Evolutionary conservation across 495 filamentous ascomycete species (phyloP).

Genomic region (Penicillium turbatum): DNA sequence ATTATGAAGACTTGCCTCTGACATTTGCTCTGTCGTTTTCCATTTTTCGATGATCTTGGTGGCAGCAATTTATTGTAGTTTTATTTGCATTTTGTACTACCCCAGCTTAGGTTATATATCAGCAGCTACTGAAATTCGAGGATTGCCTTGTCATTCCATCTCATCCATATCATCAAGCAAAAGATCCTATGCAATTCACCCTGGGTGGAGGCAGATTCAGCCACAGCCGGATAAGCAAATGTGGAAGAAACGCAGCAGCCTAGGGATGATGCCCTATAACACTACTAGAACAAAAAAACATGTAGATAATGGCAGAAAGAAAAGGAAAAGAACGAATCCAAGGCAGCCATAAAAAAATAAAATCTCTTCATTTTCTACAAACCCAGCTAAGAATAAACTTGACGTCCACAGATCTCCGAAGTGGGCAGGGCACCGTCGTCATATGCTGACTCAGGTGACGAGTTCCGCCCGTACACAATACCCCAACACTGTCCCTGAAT

Average conservation of each 20-base stretch:
- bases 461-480: constrained; percentile 2
- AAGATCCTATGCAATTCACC: no score
- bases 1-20: constrained; percentile 9
- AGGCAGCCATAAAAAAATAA: not conserved
- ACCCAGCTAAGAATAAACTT: not conserved
- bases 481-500: not conserved
- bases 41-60: not conserved
- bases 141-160: not conserved
- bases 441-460: constrained; percentile 12
- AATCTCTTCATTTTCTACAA: not conserved
- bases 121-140: not conserved
- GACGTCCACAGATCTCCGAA: not conserved
- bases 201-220: not conserved
- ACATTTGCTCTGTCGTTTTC: not conserved
- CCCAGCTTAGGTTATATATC: not conserved
- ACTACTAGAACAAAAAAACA: not conserved
- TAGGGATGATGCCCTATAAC: not conserved
- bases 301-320: not conserved
- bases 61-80: constrained; percentile 10
- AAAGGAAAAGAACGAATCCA: not conserved
- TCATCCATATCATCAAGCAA: not conserved
- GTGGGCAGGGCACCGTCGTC: constrained; percentile 1
- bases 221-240: not conserved
- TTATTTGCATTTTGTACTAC: not conserved
- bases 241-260: constrained; percentile 2